phyloP scores from a whole-genome alignment of 176 grass and related monocot genomes.

The Paspalum vaginatum region DNA sequence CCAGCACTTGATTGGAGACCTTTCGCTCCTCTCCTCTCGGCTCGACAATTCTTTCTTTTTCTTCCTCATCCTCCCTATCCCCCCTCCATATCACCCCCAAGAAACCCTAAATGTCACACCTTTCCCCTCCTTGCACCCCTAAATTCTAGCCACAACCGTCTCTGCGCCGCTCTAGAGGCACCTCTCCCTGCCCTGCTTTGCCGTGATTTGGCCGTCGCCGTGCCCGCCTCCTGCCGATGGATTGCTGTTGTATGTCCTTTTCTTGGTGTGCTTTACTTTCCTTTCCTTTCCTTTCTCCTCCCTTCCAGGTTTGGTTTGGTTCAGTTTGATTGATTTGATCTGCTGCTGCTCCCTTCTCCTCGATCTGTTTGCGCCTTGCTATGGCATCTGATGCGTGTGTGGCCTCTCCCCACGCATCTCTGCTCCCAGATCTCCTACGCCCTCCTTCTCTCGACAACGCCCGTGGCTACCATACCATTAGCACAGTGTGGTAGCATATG shows the following conservation, averaged over 20 bases:
- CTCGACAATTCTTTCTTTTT: too few species aligned
- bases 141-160: constrained; percentile 34
- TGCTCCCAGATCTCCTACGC: too few species aligned
- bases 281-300: too few species aligned
- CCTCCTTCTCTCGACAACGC: too few species aligned
- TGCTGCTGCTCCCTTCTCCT: not conserved
- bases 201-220: not conserved
- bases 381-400: constrained; percentile 53
- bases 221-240: not conserved
- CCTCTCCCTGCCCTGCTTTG: not conserved
- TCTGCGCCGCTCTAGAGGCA: not conserved
- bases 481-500: too few species aligned
- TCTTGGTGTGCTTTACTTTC: too few species aligned
- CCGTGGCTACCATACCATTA: too few species aligned
- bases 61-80: too few species aligned
- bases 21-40: too few species aligned
- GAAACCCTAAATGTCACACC: constrained; percentile 54
- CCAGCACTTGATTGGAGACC: too few species aligned
- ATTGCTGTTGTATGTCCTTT: too few species aligned
- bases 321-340: constrained; percentile 23
- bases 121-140: constrained; percentile 32
- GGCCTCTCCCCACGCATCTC: too few species aligned
- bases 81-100: constrained; percentile 2
- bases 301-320: constrained; percentile 25
- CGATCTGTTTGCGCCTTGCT: not conserved